Evolutionary conservation across 164 flowering plant species (phyloP), one percentile per base, ranked within the genome.

Genomic region (Tinospora cordifolia): DNA sequence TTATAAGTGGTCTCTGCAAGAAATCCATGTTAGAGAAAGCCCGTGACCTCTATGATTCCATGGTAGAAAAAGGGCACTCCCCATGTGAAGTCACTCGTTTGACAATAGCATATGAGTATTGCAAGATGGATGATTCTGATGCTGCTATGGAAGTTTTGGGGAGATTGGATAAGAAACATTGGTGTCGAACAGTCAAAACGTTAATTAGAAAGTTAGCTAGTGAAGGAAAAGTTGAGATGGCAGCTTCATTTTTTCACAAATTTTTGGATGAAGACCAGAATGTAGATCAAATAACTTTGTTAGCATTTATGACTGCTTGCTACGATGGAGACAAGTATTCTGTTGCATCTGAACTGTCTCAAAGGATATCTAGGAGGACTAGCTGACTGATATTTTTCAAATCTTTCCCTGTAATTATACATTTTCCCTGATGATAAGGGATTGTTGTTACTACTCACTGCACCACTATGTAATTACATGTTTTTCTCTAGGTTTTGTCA

Each of bases 1-100:
- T 92, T 36, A 87, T 94, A 66, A 92, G 97, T 76, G 99, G 93
- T 26, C 87, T 94, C 22, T 94, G 99, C 78, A 88, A 87, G 70
- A 88, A 88, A 68, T 82, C 86, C 36, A 88, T 75, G 78, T 58
- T 94, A 72, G 83, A 84, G 34, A 89, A 86, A 69, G 99, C 97
- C 57, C 81, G 71, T 12, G 57, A 26, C 51, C 78, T 92, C 21
- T 92, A 84, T 76, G 83, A 85, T 69, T 69, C 84, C 17, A 94
- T 94, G 99, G 75, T 88, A 21, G 87, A 87, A 68, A 87, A 78
- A 74, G 93, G 95, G 26, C 46, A 87, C 12, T 72, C 87, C n/a
- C 99, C 99, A 5, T 84, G 92, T 78, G 97, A 92, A 77, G 99
- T 94, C 57, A 88, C 99, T 62, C 84, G 93, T 63, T 44, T 90